Conservation (phyloP, 1,284 basidiomycete genomes). For the Bothia castanella region DNA sequence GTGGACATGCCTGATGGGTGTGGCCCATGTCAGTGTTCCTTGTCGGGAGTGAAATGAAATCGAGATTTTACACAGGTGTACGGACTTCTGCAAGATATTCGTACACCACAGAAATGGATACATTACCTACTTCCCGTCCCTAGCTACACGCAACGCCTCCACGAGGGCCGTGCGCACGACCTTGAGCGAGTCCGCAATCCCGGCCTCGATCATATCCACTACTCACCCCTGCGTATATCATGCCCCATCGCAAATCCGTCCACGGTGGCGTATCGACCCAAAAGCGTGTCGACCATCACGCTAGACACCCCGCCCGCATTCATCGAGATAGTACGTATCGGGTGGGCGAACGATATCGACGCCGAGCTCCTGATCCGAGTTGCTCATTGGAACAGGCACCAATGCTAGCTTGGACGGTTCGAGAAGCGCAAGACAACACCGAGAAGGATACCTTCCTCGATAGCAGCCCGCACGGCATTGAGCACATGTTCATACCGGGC, state of each 20-base stretch:
- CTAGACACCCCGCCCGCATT: slow-evolving; percentile 95
- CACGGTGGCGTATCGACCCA: slow-evolving; percentile 60
- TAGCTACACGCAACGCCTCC: slow-evolving; percentile 85
- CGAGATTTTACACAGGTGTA: no score
- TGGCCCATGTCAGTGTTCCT: no score
- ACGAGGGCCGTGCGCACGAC: slow-evolving; percentile 88
- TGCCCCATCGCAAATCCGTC: slow-evolving; percentile 87
- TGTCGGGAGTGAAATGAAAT: no score
- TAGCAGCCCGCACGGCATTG: slow-evolving; percentile 95
- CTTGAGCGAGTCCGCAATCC: slow-evolving; percentile 93
- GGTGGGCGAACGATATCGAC: slow-evolving; percentile 89
- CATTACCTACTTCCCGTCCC: no score
- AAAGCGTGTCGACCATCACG: slow-evolving; percentile 87
- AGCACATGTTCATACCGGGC: slow-evolving; percentile 98
- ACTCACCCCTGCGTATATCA: slow-evolving; percentile 89
- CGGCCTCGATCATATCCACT: slow-evolving; percentile 92
- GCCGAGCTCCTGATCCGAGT: slow-evolving; percentile 98
- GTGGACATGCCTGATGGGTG: no score
- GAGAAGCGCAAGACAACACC: slow-evolving; percentile 88
- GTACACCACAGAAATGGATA: no score
- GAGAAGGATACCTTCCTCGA: slow-evolving; percentile 97
- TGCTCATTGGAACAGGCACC: slow-evolving; percentile 71
- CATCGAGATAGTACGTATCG: slow-evolving; percentile 85
- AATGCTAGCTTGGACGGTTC: slow-evolving; percentile 88
- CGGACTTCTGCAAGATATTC: no score